Evolutionary conservation across 805 yeast species (phyloP).

Genomic region (Wickerhamiella spandovensis): DNA sequence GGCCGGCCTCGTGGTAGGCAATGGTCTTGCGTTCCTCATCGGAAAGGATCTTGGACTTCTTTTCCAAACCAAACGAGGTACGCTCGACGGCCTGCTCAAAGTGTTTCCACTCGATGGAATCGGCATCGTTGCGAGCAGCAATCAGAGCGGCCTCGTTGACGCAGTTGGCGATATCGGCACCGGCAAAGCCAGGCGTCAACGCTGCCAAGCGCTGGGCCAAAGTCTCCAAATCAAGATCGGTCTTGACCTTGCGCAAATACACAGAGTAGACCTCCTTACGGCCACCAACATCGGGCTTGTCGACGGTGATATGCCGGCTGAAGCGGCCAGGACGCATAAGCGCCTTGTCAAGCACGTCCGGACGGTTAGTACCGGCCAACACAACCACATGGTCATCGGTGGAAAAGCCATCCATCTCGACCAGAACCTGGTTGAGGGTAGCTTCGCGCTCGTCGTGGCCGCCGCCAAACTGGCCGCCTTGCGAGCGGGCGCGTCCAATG

Average conservation of each 20-base stretch:
- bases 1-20: constrained; percentile 98
- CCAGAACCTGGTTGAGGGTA: constrained; percentile 86
- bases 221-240: constrained; percentile 37
- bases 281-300: constrained; percentile 89
- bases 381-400: constrained; percentile 89
- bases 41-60: constrained; percentile 69
- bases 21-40: constrained; percentile 81
- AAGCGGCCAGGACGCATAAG: constrained; percentile 95
- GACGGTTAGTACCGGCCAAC: constrained; percentile 92
- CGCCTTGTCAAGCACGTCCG: constrained; percentile 88
- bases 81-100: constrained; percentile 96
- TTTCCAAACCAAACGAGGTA: constrained; percentile 91
- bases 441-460: constrained; percentile 96
- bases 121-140: constrained; percentile 75
- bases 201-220: constrained; percentile 86
- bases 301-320: constrained; percentile 84
- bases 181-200: constrained; percentile 93
- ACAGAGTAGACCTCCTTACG: constrained; percentile 86
- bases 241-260: constrained; percentile 60
- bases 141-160: constrained; percentile 95
- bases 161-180: constrained; percentile 96
- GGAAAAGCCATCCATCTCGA: constrained; percentile 97
- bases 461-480: constrained; percentile 36
- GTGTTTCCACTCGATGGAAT: constrained; percentile 58
- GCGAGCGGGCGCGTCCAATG: constrained; percentile 84